These are phyloP conservation scores for Daldinia bambusicola DNA, from an alignment of 495 filamentous ascomycete species.

Conservation along the genomic window DNA sequence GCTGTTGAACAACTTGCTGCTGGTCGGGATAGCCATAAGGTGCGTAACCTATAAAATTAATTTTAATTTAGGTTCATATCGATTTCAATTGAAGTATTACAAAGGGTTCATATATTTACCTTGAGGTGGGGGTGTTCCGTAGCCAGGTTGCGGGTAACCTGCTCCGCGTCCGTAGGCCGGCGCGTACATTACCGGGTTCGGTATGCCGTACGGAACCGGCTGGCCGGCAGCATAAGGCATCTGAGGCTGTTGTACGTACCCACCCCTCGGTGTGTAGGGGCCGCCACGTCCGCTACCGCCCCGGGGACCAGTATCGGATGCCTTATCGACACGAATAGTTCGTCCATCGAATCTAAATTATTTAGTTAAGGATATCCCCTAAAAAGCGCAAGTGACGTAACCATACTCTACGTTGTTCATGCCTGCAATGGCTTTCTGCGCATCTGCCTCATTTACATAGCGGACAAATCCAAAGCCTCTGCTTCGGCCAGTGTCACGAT, in stretches of 20 bases:
- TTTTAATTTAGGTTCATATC: conserved; percentile 14
- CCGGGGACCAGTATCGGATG: conserved; percentile 77
- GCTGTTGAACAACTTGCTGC: conserved; percentile 38
- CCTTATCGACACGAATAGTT: conserved; percentile 94
- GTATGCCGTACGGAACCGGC: conserved; percentile 43
- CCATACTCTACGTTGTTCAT: conserved; percentile 97
- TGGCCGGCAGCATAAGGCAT: conserved; percentile 46
- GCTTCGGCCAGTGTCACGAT: conserved; percentile 94
- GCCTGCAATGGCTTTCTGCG: conserved; percentile 76
- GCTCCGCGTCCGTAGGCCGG: conserved; percentile 46
- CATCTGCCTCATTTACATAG: conserved; percentile 82
- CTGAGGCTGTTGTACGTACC: conserved; percentile 50
- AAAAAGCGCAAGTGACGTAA: not conserved
- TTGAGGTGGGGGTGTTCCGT: conserved; percentile 55
- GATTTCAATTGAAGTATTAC: not conserved
- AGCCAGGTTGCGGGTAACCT: conserved; percentile 48
- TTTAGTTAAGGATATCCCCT: conserved; percentile 7
- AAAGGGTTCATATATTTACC: conserved; percentile 44
- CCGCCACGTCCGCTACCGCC: conserved; percentile 59
- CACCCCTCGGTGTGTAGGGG: conserved; percentile 51
- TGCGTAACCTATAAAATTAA: conserved; percentile 32
- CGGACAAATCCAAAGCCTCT: conserved; percentile 98
- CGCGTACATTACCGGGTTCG: conserved; percentile 42
- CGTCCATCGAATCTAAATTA: conserved; percentile 89
- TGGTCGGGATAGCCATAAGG: conserved; percentile 57